Base-by-base conservation (phyloP, 495 filamentous ascomycete species). In the Penicillium mononematosum region DNA sequence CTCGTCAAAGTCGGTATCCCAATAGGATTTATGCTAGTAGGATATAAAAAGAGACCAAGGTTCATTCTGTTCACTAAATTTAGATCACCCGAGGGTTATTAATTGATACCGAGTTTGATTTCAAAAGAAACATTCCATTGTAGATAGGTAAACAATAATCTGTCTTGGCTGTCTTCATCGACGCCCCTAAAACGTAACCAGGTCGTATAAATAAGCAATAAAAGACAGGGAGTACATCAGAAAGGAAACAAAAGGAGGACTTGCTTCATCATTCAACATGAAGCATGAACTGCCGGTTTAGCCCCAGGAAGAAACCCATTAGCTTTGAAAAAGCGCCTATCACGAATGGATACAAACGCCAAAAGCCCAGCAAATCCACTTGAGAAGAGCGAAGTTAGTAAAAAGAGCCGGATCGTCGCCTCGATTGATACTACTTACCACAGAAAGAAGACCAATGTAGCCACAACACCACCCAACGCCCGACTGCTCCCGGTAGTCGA, bases 401-500 rank as follows among this genome's bases (percentile, higher is more conserved):
- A 16, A 10, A 17, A 32, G 14, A n/a, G 2, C 45, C 12, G 14
- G 2, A 19, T 4, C 5, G 12, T 24, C 24, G 22, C 20, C 3
- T 45, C 5, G 19, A 14, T 2, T 16, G 4, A n/a, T 38, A 16
- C 6, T 12, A 61, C 64, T 54, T 45, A 70, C 67, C 56, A 62
- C 10, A 70, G 36, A 19, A 63, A 29, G 14, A 66, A 34, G 1
- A 55, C 56, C 50, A 68, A 10, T 3, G 58, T 52, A 17, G 58
- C 55, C 5, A 66, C 29, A 38, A 70, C 55, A 7, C 42, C 63
- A 42, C 62, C 65, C 24, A 70, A 44, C 1, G 68, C 60, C 10
- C 57, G 50, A 57, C 68, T 70, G 25, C 52, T 55, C 19, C 19
- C 45, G 44, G 48, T 66, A 36, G 22, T 16, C n/a, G 56, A 46